Percentiles rank a stretch among this genome's conserved stretches.
These are phyloP conservation scores for Carex littledalei DNA, from an alignment of 176 grass and related monocot species.

Conservation along the genomic window DNA sequence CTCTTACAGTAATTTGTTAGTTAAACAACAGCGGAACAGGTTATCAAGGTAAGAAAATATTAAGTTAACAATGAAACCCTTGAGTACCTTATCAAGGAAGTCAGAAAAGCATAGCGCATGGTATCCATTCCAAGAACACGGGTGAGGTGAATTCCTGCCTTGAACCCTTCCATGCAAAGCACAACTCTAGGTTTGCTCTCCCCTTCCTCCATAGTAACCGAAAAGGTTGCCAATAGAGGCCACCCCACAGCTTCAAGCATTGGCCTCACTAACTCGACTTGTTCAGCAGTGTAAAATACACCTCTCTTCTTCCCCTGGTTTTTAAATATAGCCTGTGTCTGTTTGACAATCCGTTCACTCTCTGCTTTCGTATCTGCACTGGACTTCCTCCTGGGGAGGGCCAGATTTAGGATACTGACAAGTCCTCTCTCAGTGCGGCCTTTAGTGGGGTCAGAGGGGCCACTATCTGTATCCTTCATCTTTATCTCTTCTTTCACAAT, in stretches of 20 bases:
- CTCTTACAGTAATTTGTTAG: neutral
- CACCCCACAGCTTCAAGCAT: constrained; percentile 99
- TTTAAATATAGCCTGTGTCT: constrained; percentile 85
- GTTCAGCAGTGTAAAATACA: constrained; percentile 82
- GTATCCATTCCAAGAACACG: constrained; percentile 99
- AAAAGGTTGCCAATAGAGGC: constrained; percentile 98
- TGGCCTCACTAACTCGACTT: constrained; percentile 92
- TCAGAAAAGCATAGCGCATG: constrained; percentile 99
- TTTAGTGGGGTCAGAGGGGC: constrained; percentile 37
- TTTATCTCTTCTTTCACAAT: constrained; percentile 97
- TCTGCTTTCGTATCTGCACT: constrained; percentile 84
- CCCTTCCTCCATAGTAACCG: constrained; percentile 99
- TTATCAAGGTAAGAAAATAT: neutral
- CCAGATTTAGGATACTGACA: constrained; percentile 94
- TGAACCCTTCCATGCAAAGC: constrained; percentile 99
- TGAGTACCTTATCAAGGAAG: constrained; percentile 80
- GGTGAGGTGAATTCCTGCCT: constrained; percentile 93
- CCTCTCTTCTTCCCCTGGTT: constrained; percentile 78
- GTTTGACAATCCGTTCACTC: constrained; percentile 84
- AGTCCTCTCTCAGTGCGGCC: constrained; percentile 59
- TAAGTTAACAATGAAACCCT: neutral
- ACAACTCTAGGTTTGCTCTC: constrained; percentile 90
- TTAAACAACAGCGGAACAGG: neutral
- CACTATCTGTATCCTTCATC: constrained; percentile 61
- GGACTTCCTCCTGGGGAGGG: constrained; percentile 81